These are phyloP conservation scores for Cytospora paraplurivora DNA, from an alignment of 2,329 filamentous ascomycete species.

Conservation along the genomic window DNA sequence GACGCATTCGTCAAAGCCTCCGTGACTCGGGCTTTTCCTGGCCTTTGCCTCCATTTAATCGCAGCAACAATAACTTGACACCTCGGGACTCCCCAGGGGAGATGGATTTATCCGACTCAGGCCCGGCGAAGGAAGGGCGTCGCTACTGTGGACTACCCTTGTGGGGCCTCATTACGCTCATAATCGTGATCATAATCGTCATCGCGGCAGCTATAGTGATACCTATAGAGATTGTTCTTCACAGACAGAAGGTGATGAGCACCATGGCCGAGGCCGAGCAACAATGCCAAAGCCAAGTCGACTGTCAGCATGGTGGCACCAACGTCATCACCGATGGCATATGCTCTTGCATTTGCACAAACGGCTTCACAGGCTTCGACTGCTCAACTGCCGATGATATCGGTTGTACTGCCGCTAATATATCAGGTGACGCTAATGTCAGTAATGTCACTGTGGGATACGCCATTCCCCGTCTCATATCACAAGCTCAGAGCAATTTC, in stretches of 20 bases:
- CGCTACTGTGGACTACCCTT: constrained; percentile 82
- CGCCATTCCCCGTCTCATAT: constrained; percentile 74
- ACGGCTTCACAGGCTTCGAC: constrained; percentile 72
- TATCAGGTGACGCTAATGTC: constrained; percentile 44
- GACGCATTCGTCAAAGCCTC: constrained; percentile 48
- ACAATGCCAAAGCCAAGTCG: constrained; percentile 62
- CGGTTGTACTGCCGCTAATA: constrained; percentile 58
- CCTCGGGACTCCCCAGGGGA: constrained; percentile 12
- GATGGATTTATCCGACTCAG: constrained; percentile 15
- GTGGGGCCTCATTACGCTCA: constrained; percentile 71
- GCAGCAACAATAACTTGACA: constrained; percentile 31
- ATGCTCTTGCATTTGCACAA: constrained; percentile 86
- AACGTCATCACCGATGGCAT: constrained; percentile 67
- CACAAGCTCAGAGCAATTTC: constrained; percentile 67
- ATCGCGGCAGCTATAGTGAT: constrained; percentile 81
- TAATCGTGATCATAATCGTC: constrained; percentile 68
- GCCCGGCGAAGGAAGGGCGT: constrained; percentile 47
- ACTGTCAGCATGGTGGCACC: constrained; percentile 79
- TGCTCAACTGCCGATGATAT: constrained; percentile 51
- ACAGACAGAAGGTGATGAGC: constrained; percentile 43
- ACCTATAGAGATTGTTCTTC: constrained; percentile 67
- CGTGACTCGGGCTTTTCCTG: constrained; percentile 53
- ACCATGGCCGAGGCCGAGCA: constrained; percentile 31
- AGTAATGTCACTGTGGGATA: constrained; percentile 78
- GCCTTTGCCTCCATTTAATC: constrained; percentile 46